A percentile compares a stretch with the other conserved stretches of the same genome.
phyloP scores from a whole-genome alignment of 768 basidiomycete genomes.

The Rhodotorula babjevae region DNA sequence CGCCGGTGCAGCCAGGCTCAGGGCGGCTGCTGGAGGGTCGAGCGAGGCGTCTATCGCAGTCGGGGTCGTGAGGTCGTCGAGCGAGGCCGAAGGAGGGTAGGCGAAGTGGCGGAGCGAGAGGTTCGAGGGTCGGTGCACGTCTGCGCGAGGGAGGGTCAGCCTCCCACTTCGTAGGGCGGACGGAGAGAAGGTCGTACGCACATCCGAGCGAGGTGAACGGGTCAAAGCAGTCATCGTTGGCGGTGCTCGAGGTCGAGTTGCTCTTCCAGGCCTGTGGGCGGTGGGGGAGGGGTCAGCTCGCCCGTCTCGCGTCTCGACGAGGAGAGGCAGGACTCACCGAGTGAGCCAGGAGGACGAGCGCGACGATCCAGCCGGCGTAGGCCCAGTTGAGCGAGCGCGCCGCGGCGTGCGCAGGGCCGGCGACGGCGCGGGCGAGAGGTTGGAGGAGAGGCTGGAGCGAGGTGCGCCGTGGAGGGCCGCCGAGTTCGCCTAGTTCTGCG shows the following conservation, averaged over 20 bases:
- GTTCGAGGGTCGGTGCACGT: slow-evolving; percentile 1
- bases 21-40: not conserved
- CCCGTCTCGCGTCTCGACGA: no score
- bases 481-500: not conserved
- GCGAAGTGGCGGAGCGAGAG: not conserved
- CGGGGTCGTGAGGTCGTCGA: not conserved
- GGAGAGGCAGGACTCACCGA: not conserved
- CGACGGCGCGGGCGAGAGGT: no score
- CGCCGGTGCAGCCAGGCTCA: not conserved
- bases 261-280: not conserved
- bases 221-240: not conserved
- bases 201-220: not conserved
- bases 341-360: not conserved
- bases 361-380: not conserved
- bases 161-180: no score
- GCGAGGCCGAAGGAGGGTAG: not conserved
- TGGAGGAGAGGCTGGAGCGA: no score
- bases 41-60: not conserved
- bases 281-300: not conserved
- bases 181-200: not conserved
- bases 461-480: not conserved
- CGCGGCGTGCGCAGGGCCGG: no score
- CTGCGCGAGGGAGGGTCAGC: no score
- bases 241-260: not conserved
- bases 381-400: not conserved